Base-by-base conservation (phyloP, 176 grass and related monocot genomes). In the Phoenix roebelenii region DNA sequence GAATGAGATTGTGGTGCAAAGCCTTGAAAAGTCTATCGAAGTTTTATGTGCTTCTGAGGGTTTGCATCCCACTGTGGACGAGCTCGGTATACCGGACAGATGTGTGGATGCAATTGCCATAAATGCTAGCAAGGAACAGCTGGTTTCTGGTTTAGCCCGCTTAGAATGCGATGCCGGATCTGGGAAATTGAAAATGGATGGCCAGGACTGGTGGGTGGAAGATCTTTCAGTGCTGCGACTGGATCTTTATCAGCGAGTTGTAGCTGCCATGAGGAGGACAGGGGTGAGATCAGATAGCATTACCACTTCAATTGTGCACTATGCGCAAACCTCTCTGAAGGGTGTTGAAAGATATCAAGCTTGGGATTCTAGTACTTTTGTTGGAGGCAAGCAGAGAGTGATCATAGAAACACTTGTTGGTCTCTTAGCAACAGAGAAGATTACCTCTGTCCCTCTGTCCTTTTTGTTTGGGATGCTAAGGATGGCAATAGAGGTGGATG, bases 381-480 rank as follows among this genome's bases (percentile, higher is more conserved):
- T 82, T 14, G 81, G 83, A 23, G 91, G 87, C 61, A 77, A 52
- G 17, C 80, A 96, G 29, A 79, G 77, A 54, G 23, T 76, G 55
- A 69, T 85, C 18, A 68, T 96, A 5, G 91, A 90, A 67, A 74
- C 80, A 10, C 86, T 96, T 3, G 79, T 96, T 0, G 73, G 77
- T 59, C 66, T 96, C 35, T 50, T 96, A 65, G 78, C 83, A 7
- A 82, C 76, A 3, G 91, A 96, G 23, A 87, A 96, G 51, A 77
- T 96, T 55, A 87, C 86, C 14, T 58, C 80, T 0, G 75, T 96
- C 54, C 79, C 91, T 12, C 44, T 90, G 15, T 85, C 86, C 0
- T 96, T 96, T 76, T 39, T 96, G 22, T 90, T 96, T 23, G 91
- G 91, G 20, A 90, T 96, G 83, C 63, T 96, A 52, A 87, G 91